Percentiles rank a stretch among this genome's conserved stretches.
phyloP scores from a whole-genome alignment of 2,329 filamentous ascomycete genomes.

The Calonectria montana region DNA sequence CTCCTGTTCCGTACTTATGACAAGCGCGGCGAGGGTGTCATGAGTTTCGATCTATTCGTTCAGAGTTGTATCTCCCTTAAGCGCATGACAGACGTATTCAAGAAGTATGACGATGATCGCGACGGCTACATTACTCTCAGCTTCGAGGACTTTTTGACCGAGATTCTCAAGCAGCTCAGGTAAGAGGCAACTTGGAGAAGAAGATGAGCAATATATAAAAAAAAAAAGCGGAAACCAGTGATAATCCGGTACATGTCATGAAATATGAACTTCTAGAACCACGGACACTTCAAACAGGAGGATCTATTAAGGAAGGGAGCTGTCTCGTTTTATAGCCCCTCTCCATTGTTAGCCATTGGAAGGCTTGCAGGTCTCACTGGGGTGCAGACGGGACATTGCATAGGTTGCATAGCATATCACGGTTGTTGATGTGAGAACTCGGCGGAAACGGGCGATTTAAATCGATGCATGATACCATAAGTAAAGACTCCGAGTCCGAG shows the following conservation, averaged over 20 bases:
- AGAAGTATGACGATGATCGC: slow-evolving; percentile 97
- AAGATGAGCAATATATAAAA: background rate
- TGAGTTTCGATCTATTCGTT: slow-evolving; percentile 96
- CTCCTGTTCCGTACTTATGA: slow-evolving; percentile 92
- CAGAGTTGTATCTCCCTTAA: slow-evolving; percentile 97
- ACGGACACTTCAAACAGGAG: background rate
- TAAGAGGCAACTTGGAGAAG: slow-evolving; percentile 41
- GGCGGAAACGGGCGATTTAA: slow-evolving; percentile 16
- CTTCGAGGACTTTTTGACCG: slow-evolving; percentile 84
- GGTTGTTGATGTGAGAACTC: background rate
- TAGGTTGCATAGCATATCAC: slow-evolving; percentile 6
- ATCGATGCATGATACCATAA: slow-evolving; percentile 44
- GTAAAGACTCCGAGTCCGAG: slow-evolving; percentile 39
- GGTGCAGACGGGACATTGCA: background rate
- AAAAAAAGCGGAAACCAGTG: background rate
- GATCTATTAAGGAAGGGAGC: background rate
- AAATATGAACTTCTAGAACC: slow-evolving; percentile 14
- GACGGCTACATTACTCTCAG: slow-evolving; percentile 91
- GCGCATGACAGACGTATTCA: slow-evolving; percentile 99
- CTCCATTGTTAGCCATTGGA: background rate
- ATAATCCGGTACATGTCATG: background rate
- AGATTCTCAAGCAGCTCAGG: slow-evolving; percentile 72
- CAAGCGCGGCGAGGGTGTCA: slow-evolving; percentile 75
- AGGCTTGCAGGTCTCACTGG: background rate
- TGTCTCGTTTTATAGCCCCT: background rate